Evolutionary conservation across 805 yeast species (phyloP).

Genomic region (Yarrowia divulgata): DNA sequence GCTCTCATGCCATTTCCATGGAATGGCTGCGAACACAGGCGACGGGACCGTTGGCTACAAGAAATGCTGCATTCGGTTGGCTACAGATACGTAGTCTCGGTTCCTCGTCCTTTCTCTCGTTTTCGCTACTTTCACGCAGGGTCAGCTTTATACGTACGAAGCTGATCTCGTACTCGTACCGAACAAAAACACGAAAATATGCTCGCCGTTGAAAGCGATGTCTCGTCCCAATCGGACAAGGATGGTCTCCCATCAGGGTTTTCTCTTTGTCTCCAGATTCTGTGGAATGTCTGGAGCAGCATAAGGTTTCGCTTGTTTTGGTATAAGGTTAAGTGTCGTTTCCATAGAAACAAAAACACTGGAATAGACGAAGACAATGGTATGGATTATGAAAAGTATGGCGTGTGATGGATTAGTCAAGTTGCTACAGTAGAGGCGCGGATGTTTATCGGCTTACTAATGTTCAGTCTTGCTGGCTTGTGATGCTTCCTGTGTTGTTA

Average conservation of each 20-base stretch:
- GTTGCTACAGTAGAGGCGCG: background rate
- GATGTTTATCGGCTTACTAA: too few relatives aligned
- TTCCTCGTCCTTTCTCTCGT: background rate
- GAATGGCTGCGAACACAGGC: too few relatives aligned
- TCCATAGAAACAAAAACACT: background rate
- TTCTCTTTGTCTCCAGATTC: background rate
- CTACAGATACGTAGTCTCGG: too few relatives aligned
- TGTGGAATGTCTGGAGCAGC: conserved; percentile 13
- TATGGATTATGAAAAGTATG: conserved; percentile 1
- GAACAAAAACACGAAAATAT: background rate
- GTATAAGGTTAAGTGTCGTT: background rate
- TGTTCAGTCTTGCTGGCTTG: too few relatives aligned
- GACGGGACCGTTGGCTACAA: too few relatives aligned
- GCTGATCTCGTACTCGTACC: background rate
- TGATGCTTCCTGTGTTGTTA: too few relatives aligned
- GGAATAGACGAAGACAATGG: background rate
- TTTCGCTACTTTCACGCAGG: conserved; percentile 8
- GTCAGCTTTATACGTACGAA: background rate
- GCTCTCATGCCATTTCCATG: too few relatives aligned
- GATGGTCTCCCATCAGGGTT: background rate
- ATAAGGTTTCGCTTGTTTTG: background rate
- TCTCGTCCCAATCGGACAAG: background rate
- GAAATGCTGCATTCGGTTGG: too few relatives aligned
- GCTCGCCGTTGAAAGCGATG: conserved; percentile 1
- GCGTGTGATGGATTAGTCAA: background rate